Base-by-base conservation (phyloP, 805 yeast species). In the Priceomyces carsonii region DNA sequence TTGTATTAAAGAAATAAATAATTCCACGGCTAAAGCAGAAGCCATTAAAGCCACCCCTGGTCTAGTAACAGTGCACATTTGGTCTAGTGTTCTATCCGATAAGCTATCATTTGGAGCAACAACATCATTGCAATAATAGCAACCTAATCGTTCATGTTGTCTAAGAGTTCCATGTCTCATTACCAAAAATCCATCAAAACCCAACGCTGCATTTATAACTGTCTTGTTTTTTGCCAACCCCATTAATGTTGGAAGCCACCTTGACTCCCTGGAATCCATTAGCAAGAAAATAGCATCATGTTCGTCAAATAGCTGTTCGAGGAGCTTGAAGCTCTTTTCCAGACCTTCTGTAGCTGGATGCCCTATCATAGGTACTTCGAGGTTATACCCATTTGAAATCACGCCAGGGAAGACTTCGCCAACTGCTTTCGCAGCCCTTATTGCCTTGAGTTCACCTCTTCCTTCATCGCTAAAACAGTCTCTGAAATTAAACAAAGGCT, bases 21-120 rank as follows among this genome's bases (percentile, higher is more conserved):
- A 61, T 55, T 93, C 99, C 1, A 86, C 95, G 0, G 95, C 95
- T 23, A 82, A 63, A 0, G 96, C 79, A 0, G 95, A 77, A 0
- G 98, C 97, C 61, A 88, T 64, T 49, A 85, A 64, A 0, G 99
- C 96, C 1, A 85, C 90, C 0, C 99, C 99, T 0, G 99, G 98
- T 26, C 99, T 70, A 0, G 99, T 93, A 1, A 93, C 99, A 0
- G 99, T 93, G 54, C 99, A 93, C 97, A 93, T 93, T 59, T 93
- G 98, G 61, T 93, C 99, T 38, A 93, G 65, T 0, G 97, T 85
- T 33, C 95, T 71, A 51, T 89, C 95, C 0, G 86, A 72, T n/a
- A 87, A 62, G 39, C 95, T 83, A 55, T 93, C 95, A 2, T 79
- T 69, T 0, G 99, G 99, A 0, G 97, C 98, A 34, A 88, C 88